Evolutionary conservation across 768 basidiomycete genomes (phyloP), one percentile per base, ranked within the genome.

Genomic region (Russula ochroleuca): DNA sequence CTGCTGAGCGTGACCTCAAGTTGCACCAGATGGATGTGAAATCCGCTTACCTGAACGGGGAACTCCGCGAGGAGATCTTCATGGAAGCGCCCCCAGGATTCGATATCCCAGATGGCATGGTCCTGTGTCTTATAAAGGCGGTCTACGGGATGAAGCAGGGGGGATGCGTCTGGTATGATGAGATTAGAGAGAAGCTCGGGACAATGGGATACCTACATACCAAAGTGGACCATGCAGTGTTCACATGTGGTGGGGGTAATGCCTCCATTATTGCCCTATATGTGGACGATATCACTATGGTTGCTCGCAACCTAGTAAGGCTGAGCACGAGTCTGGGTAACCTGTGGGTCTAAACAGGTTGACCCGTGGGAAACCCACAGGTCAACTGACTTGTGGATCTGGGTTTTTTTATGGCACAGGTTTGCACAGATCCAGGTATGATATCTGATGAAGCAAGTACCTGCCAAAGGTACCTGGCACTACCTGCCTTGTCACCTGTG

Each of bases 61-160:
- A 43, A 17, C 37, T 56, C 0, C 6, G n/a, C 1, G 61, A 62
- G 14, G 43, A 62, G 11, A 62, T 63, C 10, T 63, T 21, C 9
- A 53, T 62, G 43, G 31, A 56, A 15, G 35, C 47, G 0, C 54
- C 47, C 1, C 41, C 56, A 9, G 49, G 62, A 8, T 19, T 63
- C 21, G 25, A 56, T 13, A 17, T 56, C 10, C 55, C 55, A 0
- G 19, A 45, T 1, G 55, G 41, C 2, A 43, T 43, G 41, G 40
- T 56, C 1, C 28, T 56, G 0, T 8, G n/a, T 0, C 55, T 56
- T 0, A 6, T 11, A 0, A 56, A 56, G 5, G 55, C 41, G 0
- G 41, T 56, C 2, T 56, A 56, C 6, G 28, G 55, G 3, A 56
- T 23, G 0, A 40, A 52, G 2, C 62, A 57, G 21, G 53, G 54